Percentiles rank a stretch among this genome's conserved stretches.
These are phyloP conservation scores for Eucalyptus coolabah DNA, from an alignment of 345 rosid species.

Conservation along the genomic window DNA sequence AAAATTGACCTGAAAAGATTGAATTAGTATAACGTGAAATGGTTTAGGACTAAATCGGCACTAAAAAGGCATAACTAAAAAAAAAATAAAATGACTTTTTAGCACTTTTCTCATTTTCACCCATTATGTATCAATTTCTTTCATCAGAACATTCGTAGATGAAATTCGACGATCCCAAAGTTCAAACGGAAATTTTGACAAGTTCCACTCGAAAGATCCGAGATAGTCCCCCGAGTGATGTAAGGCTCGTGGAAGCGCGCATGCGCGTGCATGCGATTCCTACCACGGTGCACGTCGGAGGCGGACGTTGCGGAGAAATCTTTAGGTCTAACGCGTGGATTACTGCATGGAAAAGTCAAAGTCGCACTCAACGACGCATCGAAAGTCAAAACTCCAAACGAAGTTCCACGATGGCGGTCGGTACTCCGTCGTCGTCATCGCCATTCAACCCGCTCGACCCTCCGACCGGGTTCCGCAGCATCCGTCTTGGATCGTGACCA, in stretches of 20 bases:
- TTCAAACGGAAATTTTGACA: neutral
- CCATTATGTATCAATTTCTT: neutral
- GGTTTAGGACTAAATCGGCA: no score
- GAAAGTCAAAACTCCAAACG: neutral
- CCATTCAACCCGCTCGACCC: neutral
- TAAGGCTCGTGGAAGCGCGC: neutral
- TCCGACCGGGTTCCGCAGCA: neutral
- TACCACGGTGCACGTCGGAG: neutral
- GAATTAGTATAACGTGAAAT: accelerated
- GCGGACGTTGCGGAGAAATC: neutral
- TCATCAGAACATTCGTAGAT: neutral
- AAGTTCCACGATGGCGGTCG: neutral
- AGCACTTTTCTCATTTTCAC: no score
- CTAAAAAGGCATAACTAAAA: no score
- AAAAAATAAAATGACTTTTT: no score
- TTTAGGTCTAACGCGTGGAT: neutral
- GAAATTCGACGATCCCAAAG: neutral
- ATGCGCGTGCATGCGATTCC: neutral
- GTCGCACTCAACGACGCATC: neutral
- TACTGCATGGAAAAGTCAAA: neutral
- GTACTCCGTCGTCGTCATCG: neutral
- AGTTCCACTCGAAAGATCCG: neutral
- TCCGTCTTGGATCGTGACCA: neutral
- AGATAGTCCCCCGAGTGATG: neutral
- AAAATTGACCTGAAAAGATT: accelerated